phyloP scores from a whole-genome alignment of 371 early-diverging fungal genomes.

The Lichtheimia corymbifera region DNA sequence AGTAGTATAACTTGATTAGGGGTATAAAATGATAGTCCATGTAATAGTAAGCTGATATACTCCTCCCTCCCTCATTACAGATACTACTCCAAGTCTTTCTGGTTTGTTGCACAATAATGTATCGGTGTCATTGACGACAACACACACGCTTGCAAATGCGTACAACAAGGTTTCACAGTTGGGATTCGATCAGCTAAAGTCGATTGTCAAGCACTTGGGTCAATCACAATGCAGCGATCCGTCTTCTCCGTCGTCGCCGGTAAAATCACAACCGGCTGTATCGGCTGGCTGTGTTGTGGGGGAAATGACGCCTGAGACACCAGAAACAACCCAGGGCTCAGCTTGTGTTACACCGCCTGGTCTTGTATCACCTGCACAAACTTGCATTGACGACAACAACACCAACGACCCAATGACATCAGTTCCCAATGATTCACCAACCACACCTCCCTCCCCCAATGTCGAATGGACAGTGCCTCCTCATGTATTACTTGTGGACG shows the following conservation, averaged over 20 bases:
- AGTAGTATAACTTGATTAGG: no score
- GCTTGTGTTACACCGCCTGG: constrained; percentile 44
- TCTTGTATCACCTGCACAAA: constrained; percentile 22
- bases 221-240: not conserved
- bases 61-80: not conserved
- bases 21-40: constrained; percentile 14
- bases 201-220: constrained; percentile 7
- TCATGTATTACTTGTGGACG: constrained; percentile 76
- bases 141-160: constrained; percentile 11
- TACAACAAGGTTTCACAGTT: constrained; percentile 10
- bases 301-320: not conserved
- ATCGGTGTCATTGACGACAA: constrained; percentile 9
- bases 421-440: not conserved
- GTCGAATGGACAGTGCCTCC: constrained; percentile 67
- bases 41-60: not conserved
- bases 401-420: not conserved
- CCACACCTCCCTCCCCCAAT: not conserved
- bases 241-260: constrained; percentile 7
- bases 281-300: constrained; percentile 47
- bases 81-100: not conserved
- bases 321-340: constrained; percentile 11
- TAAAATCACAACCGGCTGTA: constrained; percentile 39
- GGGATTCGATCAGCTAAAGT: constrained; percentile 7
- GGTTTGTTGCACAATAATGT: not conserved
- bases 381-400: not conserved